Base-by-base conservation (phyloP, 371 early-diverging fungal genomes). In the Mucor racemosus region DNA sequence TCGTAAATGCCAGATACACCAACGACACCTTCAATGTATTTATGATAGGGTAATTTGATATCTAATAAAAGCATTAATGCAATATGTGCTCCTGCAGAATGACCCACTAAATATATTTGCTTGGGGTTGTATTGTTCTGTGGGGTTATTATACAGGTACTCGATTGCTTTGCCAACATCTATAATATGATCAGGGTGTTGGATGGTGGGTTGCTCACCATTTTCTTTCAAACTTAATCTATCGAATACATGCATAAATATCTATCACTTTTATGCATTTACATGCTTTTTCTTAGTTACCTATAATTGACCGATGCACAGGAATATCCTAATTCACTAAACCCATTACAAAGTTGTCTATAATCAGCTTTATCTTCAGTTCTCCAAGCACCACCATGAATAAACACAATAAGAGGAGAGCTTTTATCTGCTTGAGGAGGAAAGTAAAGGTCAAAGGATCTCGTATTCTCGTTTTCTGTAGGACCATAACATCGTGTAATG, bases 341-440 rank as follows among this genome's bases (percentile, higher is more conserved):
- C 13, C 63, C 64, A 57, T 69, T 53, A 53, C 81, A 88, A 38
- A 91, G 75, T 26, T 74, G 58, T 10, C 44, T 66, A 58, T 85
- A 90, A 31, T 85, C 87, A 26, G 72, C 65, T 71, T 93, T 92
- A 73, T 92, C 91, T 63, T 91, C 92, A 0, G 88, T 79, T 21
- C 91, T 80, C 95, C 95, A 95, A 5, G 94, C 92, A 7, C 95
- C 95, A 36, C 95, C 94, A 73, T 93, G 93, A 17, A 93, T 74
- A 74, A 89, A 90, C 6, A 92, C 84, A 8, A 89, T 63, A 9
- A 93, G 67, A 4, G 91, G 87, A 3, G 71, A 59, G 1, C 38
- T 9, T 3, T 60, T 39, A n/a, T 46, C 58, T 1, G 58, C 65
- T 17, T 62, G 21, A 19, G 48, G 39, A 3, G 73, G 55, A 21